These are phyloP conservation scores for Cyberlindnera japonica DNA, from an alignment of 805 yeast genomes.

Conservation along the genomic window DNA sequence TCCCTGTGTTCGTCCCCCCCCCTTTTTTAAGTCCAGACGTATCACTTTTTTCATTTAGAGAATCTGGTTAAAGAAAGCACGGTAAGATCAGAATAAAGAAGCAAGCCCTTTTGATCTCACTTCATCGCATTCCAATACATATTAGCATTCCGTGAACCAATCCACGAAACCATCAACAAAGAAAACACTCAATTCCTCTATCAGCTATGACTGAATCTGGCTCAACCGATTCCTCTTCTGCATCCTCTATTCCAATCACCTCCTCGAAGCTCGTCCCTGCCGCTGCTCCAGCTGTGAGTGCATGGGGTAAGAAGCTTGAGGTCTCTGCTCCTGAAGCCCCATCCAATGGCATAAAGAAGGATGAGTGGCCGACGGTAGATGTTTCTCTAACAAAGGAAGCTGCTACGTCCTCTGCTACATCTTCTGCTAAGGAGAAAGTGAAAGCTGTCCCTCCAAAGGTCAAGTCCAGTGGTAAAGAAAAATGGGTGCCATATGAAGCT, in stretches of 20 bases:
- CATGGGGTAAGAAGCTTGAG: constrained; percentile 24
- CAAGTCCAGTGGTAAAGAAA: constrained; percentile 42
- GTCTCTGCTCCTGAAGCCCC: constrained; percentile 3
- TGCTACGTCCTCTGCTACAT: not conserved
- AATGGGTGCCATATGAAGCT: constrained; percentile 67
- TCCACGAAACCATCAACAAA: no score
- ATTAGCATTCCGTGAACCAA: no score
- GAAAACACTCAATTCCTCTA: not conserved
- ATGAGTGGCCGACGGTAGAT: constrained; percentile 25
- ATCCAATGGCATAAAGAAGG: constrained; percentile 8
- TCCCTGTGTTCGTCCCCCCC: no score
- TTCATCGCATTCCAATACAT: no score
- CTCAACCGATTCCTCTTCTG: not conserved
- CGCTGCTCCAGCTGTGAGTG: constrained; percentile 26
- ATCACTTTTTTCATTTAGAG: no score
- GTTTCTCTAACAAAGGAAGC: constrained; percentile 11
- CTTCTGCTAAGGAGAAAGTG: constrained; percentile 2
- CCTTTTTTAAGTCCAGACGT: no score
- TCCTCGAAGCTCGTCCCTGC: constrained; percentile 27
- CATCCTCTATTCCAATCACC: constrained; percentile 15
- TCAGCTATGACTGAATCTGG: constrained; percentile 4
- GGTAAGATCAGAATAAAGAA: no score
- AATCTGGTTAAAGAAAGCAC: no score
- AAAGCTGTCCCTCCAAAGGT: constrained; percentile 12
- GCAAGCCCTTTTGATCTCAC: not conserved